phyloP scores from a whole-genome alignment of 2,329 filamentous ascomycete genomes.

The Hortaea werneckii region DNA sequence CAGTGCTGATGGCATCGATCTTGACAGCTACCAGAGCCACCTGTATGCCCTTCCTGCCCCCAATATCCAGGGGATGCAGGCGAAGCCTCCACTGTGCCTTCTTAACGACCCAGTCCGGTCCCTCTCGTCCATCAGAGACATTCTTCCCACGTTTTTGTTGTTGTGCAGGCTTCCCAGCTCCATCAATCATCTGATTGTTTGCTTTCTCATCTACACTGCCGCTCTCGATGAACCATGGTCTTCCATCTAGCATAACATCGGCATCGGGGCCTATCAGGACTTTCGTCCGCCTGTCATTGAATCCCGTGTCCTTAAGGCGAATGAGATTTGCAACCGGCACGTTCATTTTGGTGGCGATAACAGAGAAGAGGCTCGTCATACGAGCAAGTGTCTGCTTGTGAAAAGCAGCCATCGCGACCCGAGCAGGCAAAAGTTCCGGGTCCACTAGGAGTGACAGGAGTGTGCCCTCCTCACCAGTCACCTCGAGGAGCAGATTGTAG shows the following conservation, averaged over 20 bases:
- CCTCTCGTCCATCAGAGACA: slow-evolving; percentile 4
- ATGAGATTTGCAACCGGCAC: slow-evolving; percentile 53
- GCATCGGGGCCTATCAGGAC: slow-evolving; percentile 52
- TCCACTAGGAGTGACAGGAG: slow-evolving; percentile 11
- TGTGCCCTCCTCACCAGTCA: slow-evolving; percentile 52
- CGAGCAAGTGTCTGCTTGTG: slow-evolving; percentile 59
- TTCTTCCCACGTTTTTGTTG: slow-evolving; percentile 4
- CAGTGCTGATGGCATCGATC: slow-evolving; percentile 19
- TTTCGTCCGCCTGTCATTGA: slow-evolving; percentile 60
- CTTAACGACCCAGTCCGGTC: slow-evolving; percentile 15
- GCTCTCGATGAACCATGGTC: slow-evolving; percentile 6
- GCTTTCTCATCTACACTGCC: slow-evolving; percentile 6
- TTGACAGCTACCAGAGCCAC: slow-evolving; percentile 22
- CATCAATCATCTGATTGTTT: slow-evolving; percentile 8
- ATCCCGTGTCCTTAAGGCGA: slow-evolving; percentile 57
- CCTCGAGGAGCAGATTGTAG: slow-evolving; percentile 69
- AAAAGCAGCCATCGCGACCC: slow-evolving; percentile 53
- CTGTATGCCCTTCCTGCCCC: slow-evolving; percentile 17
- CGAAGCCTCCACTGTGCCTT: slow-evolving; percentile 21
- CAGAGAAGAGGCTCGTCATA: slow-evolving; percentile 63
- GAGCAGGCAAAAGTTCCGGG: slow-evolving; percentile 4
- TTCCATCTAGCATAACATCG: slow-evolving; percentile 46
- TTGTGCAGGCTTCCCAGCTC: neutral
- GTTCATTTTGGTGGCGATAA: slow-evolving; percentile 72
- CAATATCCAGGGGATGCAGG: slow-evolving; percentile 12